A percentile compares a stretch with the other conserved stretches of the same genome.
These are phyloP conservation scores for Rhynchosporium agropyri DNA, from an alignment of 2,329 filamentous ascomycete species.

Conservation along the genomic window DNA sequence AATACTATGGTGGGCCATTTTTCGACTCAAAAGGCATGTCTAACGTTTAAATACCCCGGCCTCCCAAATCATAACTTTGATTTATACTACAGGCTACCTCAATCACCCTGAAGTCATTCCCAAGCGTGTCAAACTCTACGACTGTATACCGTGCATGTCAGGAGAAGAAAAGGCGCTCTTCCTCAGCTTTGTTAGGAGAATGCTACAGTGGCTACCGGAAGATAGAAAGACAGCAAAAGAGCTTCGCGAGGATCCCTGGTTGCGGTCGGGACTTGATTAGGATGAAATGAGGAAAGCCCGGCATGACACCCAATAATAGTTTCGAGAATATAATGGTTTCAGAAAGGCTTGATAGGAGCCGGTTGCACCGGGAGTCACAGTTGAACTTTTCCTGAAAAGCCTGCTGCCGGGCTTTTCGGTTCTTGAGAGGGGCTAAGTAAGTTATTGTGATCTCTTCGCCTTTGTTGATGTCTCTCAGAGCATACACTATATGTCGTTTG, in stretches of 20 bases:
- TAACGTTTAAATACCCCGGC: conserved; percentile 6
- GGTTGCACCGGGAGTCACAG: too few species aligned
- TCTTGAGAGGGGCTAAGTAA: conserved; percentile 9
- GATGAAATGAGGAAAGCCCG: conserved; percentile 7
- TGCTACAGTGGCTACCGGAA: conserved; percentile 22
- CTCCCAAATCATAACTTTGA: neutral
- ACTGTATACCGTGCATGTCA: conserved; percentile 14
- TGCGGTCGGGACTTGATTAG: conserved; percentile 16
- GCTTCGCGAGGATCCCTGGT: conserved; percentile 22
- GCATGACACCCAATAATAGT: neutral
- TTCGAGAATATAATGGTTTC: too few species aligned
- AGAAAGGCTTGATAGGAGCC: too few species aligned
- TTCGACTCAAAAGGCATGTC: conserved; percentile 19
- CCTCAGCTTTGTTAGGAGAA: conserved; percentile 21
- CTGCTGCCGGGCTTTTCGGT: conserved; percentile 35
- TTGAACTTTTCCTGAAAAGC: conserved; percentile 40
- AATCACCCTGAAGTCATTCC: conserved; percentile 10
- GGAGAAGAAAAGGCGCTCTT: conserved; percentile 20
- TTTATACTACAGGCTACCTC: conserved; percentile 6
- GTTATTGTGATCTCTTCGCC: too few species aligned
- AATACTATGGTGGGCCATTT: conserved; percentile 20
- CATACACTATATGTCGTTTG: too few species aligned
- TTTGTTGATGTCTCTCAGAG: too few species aligned
- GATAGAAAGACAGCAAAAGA: conserved; percentile 22
- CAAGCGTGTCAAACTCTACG: conserved; percentile 13